Percentiles rank a stretch among this genome's conserved stretches.
phyloP scores from a whole-genome alignment of 1,284 basidiomycete genomes.

The Fomes fomentarius region DNA sequence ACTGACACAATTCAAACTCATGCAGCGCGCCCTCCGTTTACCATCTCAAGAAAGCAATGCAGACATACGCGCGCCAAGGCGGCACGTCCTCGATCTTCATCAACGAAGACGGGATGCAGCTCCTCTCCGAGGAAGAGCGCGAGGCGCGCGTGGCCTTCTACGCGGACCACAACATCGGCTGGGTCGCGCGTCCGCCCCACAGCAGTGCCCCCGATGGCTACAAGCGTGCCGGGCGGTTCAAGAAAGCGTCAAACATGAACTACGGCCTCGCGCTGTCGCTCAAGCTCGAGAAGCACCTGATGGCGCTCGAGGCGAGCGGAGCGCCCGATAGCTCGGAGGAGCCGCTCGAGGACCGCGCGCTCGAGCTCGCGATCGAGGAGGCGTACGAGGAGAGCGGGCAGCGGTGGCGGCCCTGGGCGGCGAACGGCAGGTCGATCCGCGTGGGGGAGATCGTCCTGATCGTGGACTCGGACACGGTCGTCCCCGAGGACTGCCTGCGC shows the following conservation, averaged over 20 bases:
- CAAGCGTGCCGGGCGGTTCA: slow-evolving; percentile 60
- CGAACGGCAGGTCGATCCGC: slow-evolving; percentile 61
- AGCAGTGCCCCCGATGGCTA: slow-evolving; percentile 45
- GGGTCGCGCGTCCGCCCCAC: slow-evolving; percentile 58
- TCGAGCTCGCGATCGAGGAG: slow-evolving; percentile 70
- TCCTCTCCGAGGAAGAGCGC: slow-evolving; percentile 40
- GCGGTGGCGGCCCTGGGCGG: slow-evolving; percentile 66
- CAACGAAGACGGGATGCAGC: slow-evolving; percentile 72
- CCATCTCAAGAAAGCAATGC: slow-evolving; percentile 85
- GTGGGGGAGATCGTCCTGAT: slow-evolving; percentile 73
- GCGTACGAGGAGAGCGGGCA: slow-evolving; percentile 58
- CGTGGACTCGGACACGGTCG: slow-evolving; percentile 84
- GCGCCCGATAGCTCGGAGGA: slow-evolving; percentile 35
- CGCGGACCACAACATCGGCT: slow-evolving; percentile 56
- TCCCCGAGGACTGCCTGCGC: slow-evolving; percentile 85
- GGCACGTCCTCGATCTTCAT: slow-evolving; percentile 78
- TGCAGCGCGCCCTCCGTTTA: slow-evolving; percentile 72
- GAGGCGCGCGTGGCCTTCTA: slow-evolving; percentile 48
- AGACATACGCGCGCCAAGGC: slow-evolving; percentile 82
- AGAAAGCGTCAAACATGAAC: slow-evolving; percentile 67
- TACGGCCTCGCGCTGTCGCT: slow-evolving; percentile 54
- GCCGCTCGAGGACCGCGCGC: slow-evolving; percentile 61
- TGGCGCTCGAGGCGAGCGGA: slow-evolving; percentile 46
- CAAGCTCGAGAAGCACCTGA: slow-evolving; percentile 52
- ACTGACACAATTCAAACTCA: background rate